phyloP scores from a whole-genome alignment of 1,284 basidiomycete species.

The Xerocomus cyaneibrunnescens region DNA sequence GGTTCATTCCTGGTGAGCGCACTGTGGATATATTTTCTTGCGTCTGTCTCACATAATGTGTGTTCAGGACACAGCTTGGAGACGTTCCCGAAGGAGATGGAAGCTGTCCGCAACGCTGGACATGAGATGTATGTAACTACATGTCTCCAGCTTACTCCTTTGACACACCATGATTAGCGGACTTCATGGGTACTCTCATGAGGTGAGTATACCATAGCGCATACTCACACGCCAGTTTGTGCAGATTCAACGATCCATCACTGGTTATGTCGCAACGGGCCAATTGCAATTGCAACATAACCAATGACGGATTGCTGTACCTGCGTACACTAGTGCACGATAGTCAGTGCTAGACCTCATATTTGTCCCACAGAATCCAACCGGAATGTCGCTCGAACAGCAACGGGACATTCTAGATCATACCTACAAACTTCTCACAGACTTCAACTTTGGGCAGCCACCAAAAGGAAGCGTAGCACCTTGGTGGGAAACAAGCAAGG shows the following conservation, averaged over 20 bases:
- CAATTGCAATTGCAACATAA: no score
- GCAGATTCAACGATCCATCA: no score
- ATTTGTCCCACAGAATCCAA: constrained; percentile 51
- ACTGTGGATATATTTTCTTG: background rate
- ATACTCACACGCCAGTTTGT: no score
- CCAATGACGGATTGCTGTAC: no score
- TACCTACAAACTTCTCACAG: constrained; percentile 64
- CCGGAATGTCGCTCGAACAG: constrained; percentile 60
- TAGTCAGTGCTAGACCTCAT: background rate
- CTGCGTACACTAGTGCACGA: no score
- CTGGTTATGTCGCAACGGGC: no score
- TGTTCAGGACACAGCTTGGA: constrained; percentile 64
- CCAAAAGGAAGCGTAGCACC: constrained; percentile 71
- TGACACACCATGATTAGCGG: constrained; percentile 42
- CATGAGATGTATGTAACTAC: constrained; percentile 56
- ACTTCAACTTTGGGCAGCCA: constrained; percentile 66
- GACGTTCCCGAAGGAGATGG: constrained; percentile 67
- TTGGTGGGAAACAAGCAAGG: constrained; percentile 79
- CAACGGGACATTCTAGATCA: constrained; percentile 72
- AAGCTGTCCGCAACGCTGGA: constrained; percentile 63
- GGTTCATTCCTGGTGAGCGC: constrained; percentile 67
- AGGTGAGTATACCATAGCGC: constrained; percentile 42
- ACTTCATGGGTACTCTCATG: constrained; percentile 75
- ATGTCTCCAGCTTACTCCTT: background rate
- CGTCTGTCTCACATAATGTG: background rate